Conservation (phyloP, 257 asterid genomes). For the Rubia yunnanensis region DNA sequence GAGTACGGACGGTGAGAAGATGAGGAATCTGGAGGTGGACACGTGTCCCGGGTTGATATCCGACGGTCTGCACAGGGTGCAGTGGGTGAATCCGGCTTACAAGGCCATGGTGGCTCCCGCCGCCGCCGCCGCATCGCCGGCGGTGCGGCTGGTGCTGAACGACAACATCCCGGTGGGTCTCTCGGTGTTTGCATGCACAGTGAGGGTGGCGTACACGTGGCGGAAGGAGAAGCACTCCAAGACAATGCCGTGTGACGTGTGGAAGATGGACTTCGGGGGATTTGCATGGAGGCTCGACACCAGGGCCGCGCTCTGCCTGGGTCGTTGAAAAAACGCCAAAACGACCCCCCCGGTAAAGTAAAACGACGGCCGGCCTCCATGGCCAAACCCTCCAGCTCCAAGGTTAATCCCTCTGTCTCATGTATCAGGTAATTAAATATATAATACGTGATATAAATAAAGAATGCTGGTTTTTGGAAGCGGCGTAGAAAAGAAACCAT, state of each 20-base stretch:
- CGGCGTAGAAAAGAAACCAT: neutral
- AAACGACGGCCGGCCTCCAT: neutral
- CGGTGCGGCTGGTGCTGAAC: conserved; percentile 29
- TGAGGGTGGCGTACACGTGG: conserved; percentile 31
- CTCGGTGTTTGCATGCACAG: conserved; percentile 41
- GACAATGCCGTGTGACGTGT: conserved; percentile 47
- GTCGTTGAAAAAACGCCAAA: conserved; percentile 17
- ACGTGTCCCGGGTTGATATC: conserved; percentile 39
- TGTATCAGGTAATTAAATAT: conserved; percentile 11
- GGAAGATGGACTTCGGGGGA: conserved; percentile 50
- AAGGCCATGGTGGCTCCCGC: conserved; percentile 24
- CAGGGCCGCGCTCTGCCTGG: conserved; percentile 34
- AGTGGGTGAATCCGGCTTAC: conserved; percentile 37
- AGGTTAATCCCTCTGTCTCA: neutral
- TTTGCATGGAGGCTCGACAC: conserved; percentile 51
- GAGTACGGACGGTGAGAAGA: conserved; percentile 31
- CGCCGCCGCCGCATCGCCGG: conserved; percentile 13
- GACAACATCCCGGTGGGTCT: conserved; percentile 16
- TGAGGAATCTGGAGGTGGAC: conserved; percentile 27
- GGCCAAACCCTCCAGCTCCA: neutral
- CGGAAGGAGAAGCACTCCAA: conserved; percentile 22
- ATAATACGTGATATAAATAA: neutral
- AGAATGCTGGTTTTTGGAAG: neutral
- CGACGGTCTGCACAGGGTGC: conserved; percentile 27
- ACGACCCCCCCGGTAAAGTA: neutral